Evolutionary conservation across 257 asterid species (phyloP).

Genomic region (Haberlea rhodopensis): DNA sequence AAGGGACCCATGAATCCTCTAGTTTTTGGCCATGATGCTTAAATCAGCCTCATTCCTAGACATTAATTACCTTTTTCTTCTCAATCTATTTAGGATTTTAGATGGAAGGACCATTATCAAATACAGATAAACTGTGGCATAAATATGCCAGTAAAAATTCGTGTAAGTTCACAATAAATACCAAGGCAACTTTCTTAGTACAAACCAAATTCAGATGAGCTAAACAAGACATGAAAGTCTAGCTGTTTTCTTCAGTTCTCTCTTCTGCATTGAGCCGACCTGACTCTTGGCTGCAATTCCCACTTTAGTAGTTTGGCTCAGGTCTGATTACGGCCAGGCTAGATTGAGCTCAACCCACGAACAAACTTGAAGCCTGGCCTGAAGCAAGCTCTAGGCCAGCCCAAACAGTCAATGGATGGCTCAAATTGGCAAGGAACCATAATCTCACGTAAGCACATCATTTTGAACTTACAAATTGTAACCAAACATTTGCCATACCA

Average conservation of each 20-base stretch:
- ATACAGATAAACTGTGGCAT: neutral
- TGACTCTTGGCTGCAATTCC: neutral
- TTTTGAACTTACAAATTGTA: neutral
- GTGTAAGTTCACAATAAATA: neutral
- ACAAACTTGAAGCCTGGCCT: neutral
- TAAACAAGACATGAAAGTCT: no score
- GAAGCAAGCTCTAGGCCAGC: neutral
- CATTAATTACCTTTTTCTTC: neutral
- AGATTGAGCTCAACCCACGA: neutral
- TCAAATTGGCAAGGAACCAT: neutral
- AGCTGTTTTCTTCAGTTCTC: no score
- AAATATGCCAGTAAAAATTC: neutral
- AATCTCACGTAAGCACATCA: neutral
- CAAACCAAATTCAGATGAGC: neutral
- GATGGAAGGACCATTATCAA: neutral
- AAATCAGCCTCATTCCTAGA: neutral
- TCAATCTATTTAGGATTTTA: neutral
- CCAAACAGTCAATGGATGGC: neutral
- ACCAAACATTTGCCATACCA: neutral
- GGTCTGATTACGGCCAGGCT: neutral
- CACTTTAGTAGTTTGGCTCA: neutral
- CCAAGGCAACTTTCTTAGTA: neutral
- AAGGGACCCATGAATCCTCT: neutral
- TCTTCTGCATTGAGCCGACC: no score
- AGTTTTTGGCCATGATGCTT: neutral